Percentiles rank a stretch among this genome's conserved stretches.
Conservation (phyloP, 2,329 filamentous ascomycete species). For the Aspergillus sp. region DNA sequence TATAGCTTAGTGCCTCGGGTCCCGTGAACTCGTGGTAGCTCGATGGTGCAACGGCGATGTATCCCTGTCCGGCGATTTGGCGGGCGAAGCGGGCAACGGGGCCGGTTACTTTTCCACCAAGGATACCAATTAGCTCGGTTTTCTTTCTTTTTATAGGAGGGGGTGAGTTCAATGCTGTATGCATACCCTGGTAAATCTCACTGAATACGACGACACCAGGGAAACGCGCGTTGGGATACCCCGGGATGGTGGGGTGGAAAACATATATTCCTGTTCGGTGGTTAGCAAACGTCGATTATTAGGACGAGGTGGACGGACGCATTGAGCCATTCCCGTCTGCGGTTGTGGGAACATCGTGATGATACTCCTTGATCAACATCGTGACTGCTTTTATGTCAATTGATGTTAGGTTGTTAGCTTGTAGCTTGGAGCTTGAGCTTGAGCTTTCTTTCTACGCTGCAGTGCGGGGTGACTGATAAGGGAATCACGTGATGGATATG, state of each 20-base stretch:
- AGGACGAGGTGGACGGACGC: constrained; percentile 27
- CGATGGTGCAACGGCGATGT: constrained; percentile 86
- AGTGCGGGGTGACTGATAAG: constrained; percentile 7
- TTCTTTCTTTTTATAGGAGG: not conserved
- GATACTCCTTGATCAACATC: constrained; percentile 39
- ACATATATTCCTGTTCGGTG: constrained; percentile 71
- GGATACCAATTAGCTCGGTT: not conserved
- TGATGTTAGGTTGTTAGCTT: not conserved
- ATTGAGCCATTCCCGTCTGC: constrained; percentile 39
- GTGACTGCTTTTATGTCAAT: not conserved
- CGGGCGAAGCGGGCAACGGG: constrained; percentile 86
- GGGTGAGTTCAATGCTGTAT: not conserved
- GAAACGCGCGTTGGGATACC: constrained; percentile 86
- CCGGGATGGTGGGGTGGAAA: constrained; percentile 80
- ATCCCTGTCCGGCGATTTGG: constrained; percentile 88
- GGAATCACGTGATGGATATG: not conserved
- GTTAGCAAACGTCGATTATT: not conserved
- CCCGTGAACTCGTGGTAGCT: constrained; percentile 93
- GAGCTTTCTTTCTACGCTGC: not conserved
- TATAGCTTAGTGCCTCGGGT: constrained; percentile 79
- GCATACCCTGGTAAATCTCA: constrained; percentile 88
- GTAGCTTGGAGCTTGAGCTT: not conserved
- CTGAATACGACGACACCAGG: constrained; percentile 86
- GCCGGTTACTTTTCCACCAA: constrained; percentile 67
- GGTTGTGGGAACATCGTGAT: constrained; percentile 38